phyloP scores from a whole-genome alignment of 257 asterid species.

The Solanum pennellii region DNA sequence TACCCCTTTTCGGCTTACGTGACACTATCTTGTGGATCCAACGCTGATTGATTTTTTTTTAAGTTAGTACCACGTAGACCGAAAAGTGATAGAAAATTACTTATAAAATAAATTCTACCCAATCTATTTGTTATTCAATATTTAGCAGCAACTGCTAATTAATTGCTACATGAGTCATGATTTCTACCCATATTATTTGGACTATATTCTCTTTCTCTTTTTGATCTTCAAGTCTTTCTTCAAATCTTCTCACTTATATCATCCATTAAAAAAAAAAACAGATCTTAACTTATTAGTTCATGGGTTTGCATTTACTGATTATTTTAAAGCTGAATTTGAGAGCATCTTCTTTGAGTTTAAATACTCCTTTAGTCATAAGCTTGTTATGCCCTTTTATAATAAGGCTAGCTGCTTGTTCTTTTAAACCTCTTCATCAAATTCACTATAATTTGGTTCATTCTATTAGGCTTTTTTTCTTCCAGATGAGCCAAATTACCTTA shows the following conservation, averaged over 20 bases:
- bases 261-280: not conserved
- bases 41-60: too few species aligned
- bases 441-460: constrained; percentile 9
- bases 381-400: not conserved
- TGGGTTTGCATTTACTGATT: constrained; percentile 29
- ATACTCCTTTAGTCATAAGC: constrained; percentile 10
- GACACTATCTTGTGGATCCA: too few species aligned
- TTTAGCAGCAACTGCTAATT: rapidly evolving
- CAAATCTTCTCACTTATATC: not conserved
- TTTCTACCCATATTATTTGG: not conserved
- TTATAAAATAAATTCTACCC: too few species aligned
- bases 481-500: constrained; percentile 32
- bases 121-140: too few species aligned
- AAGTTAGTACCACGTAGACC: too few species aligned
- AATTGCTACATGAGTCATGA: rapidly evolving
- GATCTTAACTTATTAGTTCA: not conserved
- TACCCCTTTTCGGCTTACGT: too few species aligned
- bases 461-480: constrained; percentile 40
- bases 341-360: not conserved
- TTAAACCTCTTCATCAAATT: constrained; percentile 30
- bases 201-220: not conserved
- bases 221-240: not conserved
- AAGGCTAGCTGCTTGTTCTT: constrained; percentile 12
- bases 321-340: constrained; percentile 33
- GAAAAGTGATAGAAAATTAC: too few species aligned